These are phyloP conservation scores for Candida stauntonica DNA, from an alignment of 805 yeast genomes.

Conservation along the genomic window DNA sequence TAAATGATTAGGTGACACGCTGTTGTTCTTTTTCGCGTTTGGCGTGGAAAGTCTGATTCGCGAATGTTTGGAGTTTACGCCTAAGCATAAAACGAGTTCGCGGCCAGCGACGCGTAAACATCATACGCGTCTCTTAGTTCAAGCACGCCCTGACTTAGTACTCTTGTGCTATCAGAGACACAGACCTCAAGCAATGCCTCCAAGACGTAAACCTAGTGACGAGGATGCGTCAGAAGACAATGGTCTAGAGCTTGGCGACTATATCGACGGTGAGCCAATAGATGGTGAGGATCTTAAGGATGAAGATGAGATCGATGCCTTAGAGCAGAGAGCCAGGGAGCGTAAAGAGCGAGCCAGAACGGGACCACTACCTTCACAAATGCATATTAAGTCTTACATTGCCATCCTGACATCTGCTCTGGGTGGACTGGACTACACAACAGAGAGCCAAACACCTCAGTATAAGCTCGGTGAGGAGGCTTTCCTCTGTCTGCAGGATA, in stretches of 20 bases:
- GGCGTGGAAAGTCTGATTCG: no score
- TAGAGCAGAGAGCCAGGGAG: constrained; percentile 1
- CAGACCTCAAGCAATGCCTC: no score
- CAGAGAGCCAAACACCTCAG: constrained; percentile 41
- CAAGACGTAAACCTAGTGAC: no score
- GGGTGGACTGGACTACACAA: constrained; percentile 80
- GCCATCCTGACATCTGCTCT: constrained; percentile 80
- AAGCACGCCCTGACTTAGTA: no score
- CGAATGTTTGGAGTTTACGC: neutral
- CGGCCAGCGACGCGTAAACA: no score
- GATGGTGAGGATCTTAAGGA: constrained; percentile 10
- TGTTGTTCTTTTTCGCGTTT: constrained; percentile 11
- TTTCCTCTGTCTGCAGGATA: constrained; percentile 63
- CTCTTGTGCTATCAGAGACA: no score
- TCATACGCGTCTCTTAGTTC: no score
- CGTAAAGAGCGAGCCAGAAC: constrained; percentile 1
- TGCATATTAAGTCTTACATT: constrained; percentile 56
- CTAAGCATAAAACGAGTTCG: neutral
- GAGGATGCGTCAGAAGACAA: neutral
- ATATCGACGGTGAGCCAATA: constrained; percentile 15
- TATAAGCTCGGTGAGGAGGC: constrained; percentile 89
- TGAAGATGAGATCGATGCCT: constrained; percentile 6
- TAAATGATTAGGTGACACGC: constrained; percentile 12
- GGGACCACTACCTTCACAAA: constrained; percentile 9
- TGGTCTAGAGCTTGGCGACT: constrained; percentile 5